Percentiles rank a stretch among this genome's conserved stretches.
These are phyloP conservation scores for Erodium maritimum DNA, from an alignment of 345 rosid genomes.

Conservation along the genomic window DNA sequence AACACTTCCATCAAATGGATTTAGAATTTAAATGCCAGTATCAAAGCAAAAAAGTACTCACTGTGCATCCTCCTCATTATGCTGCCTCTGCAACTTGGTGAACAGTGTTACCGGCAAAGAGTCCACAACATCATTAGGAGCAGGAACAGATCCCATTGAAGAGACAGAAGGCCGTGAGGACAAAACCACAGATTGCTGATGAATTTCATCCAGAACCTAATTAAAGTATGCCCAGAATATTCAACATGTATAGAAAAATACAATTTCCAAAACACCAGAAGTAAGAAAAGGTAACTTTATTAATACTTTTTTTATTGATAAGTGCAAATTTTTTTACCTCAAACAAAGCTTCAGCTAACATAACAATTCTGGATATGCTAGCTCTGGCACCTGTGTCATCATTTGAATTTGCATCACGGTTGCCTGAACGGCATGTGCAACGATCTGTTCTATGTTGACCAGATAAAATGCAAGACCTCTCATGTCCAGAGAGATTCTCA, in stretches of 20 bases:
- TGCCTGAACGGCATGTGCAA: constrained; percentile 61
- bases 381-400: constrained; percentile 75
- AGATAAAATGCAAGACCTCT: constrained; percentile 77
- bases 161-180: constrained; percentile 84
- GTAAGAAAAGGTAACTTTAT: not conserved
- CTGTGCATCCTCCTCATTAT: constrained; percentile 74
- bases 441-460: constrained; percentile 75
- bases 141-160: constrained; percentile 89
- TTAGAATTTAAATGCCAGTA: not conserved
- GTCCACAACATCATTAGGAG: constrained; percentile 82
- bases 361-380: constrained; percentile 92
- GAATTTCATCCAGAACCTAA: constrained; percentile 99
- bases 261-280: not conserved
- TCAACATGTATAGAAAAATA: constrained; percentile 22
- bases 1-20: not conserved
- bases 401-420: constrained; percentile 39
- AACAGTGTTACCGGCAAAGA: constrained; percentile 57
- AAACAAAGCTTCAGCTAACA: constrained; percentile 95
- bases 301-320: too few species aligned
- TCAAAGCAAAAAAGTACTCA: constrained; percentile 22
- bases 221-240: constrained; percentile 12
- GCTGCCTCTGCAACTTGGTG: constrained; percentile 39
- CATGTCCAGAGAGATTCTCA: constrained; percentile 79
- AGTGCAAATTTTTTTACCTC: too few species aligned
- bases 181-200: constrained; percentile 90